Base-by-base conservation (phyloP, 1,284 basidiomycete genomes). In the Vanrija sp. region DNA sequence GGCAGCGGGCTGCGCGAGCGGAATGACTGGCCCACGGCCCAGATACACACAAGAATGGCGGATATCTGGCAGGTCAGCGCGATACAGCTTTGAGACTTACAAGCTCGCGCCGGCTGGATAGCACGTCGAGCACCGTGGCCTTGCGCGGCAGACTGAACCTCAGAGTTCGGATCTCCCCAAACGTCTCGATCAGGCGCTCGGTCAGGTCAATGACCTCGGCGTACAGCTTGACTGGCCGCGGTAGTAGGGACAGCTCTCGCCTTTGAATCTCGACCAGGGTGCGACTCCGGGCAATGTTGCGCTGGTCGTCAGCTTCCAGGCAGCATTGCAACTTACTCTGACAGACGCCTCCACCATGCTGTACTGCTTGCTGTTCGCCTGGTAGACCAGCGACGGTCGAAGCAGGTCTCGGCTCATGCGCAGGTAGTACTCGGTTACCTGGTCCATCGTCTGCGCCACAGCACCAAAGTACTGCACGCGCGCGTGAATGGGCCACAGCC, bases 161-260 rank as follows among this genome's bases (percentile, higher is more conserved):
- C 44, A 77, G 66, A 8, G 69, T 57, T 5, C 78, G 57, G 37
- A 80, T 63, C 23, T 77, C 76, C 6, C 65, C 48, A 6, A 80
- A 58, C 7, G 75, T 65, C 54, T 76, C 76, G 20, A 73, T 60
- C 23, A 78, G 67, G 3, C 64, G 67, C 25, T 78, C 69, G 7
- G 72, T 59, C 6, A 68, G 65, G 36, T 76, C 72, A 15, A 78
- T 68, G 39, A 78, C 64, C 49, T 75, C 74, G 4, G 62, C 62
- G 45, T 79, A 71, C 16, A 78, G 62, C 35, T 62, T 64, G 51
- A 73, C 71, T 0, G 78, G 78, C 47, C 78, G 75, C 7, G 77
- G 78, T 1, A 78, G 68, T 23, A 80, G 71, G 15, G 76, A 76
- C 9, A 79, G 41, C 58, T 80, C 79, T 43, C 69, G 67, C 18